Evolutionary conservation across 257 asterid species (phyloP).

Genomic region (Nicotiana paniculata): DNA sequence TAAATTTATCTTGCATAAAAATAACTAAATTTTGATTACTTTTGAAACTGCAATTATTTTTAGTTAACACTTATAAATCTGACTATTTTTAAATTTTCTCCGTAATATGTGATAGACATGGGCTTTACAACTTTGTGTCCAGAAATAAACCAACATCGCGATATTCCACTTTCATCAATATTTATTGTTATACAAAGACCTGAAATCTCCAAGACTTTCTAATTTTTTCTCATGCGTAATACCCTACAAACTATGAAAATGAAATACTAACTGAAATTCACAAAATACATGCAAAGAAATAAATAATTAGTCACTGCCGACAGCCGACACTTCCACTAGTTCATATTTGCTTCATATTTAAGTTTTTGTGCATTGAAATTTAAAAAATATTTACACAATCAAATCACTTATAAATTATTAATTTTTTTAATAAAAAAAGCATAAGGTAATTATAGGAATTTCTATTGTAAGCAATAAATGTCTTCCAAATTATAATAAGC

Average conservation of each 20-base stretch:
- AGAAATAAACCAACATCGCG: background rate
- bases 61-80: no score
- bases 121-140: background rate
- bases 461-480: background rate
- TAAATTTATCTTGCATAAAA: no score
- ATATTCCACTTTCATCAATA: background rate
- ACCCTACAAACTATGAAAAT: background rate
- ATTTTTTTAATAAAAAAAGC: background rate
- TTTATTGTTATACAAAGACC: background rate
- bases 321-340: background rate
- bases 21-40: no score
- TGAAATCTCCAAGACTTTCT: background rate
- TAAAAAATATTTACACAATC: background rate
- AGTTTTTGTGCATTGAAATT: background rate
- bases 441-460: background rate
- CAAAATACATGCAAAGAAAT: background rate
- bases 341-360: background rate
- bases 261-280: background rate
- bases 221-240: background rate
- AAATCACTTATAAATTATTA: background rate
- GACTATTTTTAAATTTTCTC: no score
- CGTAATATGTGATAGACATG: background rate
- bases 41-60: no score
- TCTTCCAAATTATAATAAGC: background rate
- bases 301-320: background rate